Evolutionary conservation across 1,284 basidiomycete species (phyloP), one percentile per base, ranked within the genome.

Genomic region (Mycena citricolor): DNA sequence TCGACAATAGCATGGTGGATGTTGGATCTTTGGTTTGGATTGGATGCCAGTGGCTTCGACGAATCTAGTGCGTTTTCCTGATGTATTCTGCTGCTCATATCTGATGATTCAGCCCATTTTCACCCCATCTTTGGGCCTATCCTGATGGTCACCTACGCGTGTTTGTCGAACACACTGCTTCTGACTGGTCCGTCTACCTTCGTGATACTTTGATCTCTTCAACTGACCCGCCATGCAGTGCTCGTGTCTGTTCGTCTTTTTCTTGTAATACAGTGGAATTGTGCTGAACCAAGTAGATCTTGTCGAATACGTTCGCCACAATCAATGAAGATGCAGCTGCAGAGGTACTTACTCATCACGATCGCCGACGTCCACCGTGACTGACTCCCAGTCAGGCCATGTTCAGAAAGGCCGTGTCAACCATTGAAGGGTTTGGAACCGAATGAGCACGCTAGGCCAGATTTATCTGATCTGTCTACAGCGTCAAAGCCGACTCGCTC

Each of bases 321-420:
- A 92, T 97, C 57, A 94, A 85, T 51, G 86, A 90, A 55, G 94
- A 97, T 66, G 94, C 94, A 14, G 81, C 81, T 10, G 91, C 93
- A 5, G 94, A 97, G 73, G 90, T 88, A 56, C 36, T 44, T 8
- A 12, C 16, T 19, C 17, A 24, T 20, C 19, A 25, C 17, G 3
- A 8, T 32, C 13, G 11, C 4, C 28, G 13, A n/a, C 6, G 22
- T 2, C 28, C 35, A 42, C 34, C 16, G 37, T 4, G 34, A 29
- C 30, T 32, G 14, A 32, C 34, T 6, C 37, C 37, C 26, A 46
- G 32, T 30, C 25, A 90, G 88, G 89, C 87, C 4, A 92, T 95
- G 90, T 97, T 94, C 63, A 77, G 94, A 39, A 85, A 85, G 61
- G 92, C 93, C 0, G 92, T 94, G 0, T 84, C 81, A 8, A 94